Base-by-base conservation (phyloP, 2,329 filamentous ascomycete genomes). In the Berkeleyomyces basicola region DNA sequence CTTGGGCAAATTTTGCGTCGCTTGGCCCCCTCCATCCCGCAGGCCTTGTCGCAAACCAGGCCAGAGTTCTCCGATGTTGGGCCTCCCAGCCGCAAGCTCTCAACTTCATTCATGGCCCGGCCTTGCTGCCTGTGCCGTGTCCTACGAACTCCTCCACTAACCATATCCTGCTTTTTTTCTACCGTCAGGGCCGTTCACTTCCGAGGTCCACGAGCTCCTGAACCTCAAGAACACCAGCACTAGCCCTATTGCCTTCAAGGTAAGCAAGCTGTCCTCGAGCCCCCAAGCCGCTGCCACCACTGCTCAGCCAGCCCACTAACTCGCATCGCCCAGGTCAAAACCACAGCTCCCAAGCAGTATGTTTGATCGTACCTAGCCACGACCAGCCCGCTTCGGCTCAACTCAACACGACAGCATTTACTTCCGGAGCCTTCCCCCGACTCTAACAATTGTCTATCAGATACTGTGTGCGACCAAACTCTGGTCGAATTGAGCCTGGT, bases 381-480 rank as follows among this genome's bases (percentile, higher is more conserved):
- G n/a, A 14, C 10, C 7, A 33, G n/a, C 16, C 53, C n/a, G 7
- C 31, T 42, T 47, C 49, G 61, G 23, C 33, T 53, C 67, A 64
- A 64, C 67, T 71, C 64, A 71, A 65, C 44, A 63, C 58, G 59
- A n/a, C 9, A 7, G 11, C 42, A 51, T 16, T 14, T 7, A n/a
- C 7, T 16, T 14, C n/a, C 44, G 9, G 6, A 14, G 23, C 33
- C 31, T 53, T 31, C n/a, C 49, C n/a, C 33, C n/a, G 3, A 37
- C 23, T 44, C 42, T 61, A 47, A 58, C 49, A 47, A 57, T 40
- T 51, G 10, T 66, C 63, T 58, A 67, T 46, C 70, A 96, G 92
- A 79, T 99, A 99, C 78, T 97, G 93, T 74, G 92, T 97, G 64
- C 86, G 93, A 70, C 92, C 93, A 63, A 97, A 99, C 79, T 96